These are phyloP conservation scores for Sphagnum contortum DNA, from an alignment of 225 moss, liverwort and hornwort species.

Conservation along the genomic window DNA sequence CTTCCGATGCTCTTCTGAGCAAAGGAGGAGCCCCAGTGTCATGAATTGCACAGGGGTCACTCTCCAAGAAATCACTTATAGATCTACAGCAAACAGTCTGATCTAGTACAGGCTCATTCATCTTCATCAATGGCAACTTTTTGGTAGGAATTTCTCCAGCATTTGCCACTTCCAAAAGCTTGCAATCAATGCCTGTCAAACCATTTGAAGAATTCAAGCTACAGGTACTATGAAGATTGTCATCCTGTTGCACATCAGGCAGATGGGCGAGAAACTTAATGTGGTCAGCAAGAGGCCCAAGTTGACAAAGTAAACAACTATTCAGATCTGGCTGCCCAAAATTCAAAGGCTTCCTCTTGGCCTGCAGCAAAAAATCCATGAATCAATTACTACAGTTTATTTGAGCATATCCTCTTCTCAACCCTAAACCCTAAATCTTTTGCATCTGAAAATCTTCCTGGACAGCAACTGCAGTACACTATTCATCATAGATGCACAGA, in stretches of 20 bases:
- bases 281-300: conserved; percentile 56
- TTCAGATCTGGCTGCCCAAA: conserved; percentile 29
- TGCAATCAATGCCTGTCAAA: background rate
- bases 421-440: background rate
- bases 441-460: background rate
- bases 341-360: conserved; percentile 13
- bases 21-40: conserved; percentile 31
- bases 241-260: background rate
- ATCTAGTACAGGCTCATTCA: conserved; percentile 71
- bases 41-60: conserved; percentile 45
- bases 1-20: conserved; percentile 24
- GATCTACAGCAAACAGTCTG: conserved; percentile 48
- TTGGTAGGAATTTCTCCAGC: conserved; percentile 4
- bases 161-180: conserved; percentile 8
- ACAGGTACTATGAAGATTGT: conserved; percentile 5
- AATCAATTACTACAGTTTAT: background rate
- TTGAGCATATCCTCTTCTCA: background rate
- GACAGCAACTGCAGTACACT: too few species aligned
- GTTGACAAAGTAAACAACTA: conserved; percentile 52
- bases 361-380: conserved; percentile 13
- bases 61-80: conserved; percentile 57
- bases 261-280: conserved; percentile 10
- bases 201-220: conserved; percentile 2
- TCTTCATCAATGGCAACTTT: conserved; percentile 25
- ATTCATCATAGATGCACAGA: too few species aligned